Evolutionary conservation across 1,284 basidiomycete genomes (phyloP), one percentile per base, ranked within the genome.

Genomic region (Leccinum subfulvum): DNA sequence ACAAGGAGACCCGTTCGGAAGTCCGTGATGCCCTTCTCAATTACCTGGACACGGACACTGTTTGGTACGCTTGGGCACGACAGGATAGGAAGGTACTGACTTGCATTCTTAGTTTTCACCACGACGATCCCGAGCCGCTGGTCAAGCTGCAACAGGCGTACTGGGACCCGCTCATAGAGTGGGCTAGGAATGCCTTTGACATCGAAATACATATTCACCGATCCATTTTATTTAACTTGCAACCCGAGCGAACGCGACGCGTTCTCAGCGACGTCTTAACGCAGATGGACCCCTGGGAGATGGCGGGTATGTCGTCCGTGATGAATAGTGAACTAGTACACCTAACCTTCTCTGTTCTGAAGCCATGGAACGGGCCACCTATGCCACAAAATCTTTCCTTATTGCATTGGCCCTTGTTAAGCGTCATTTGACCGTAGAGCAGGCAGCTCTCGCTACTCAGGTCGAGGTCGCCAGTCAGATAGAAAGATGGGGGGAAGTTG

Each of bases 401-500:
- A 91, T 98, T 65, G 91, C 85, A 0, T 79, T 99, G 21, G 96
- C 92, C 2, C 82, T 99, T 14, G 85, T 97, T 28, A 86, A 87
- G 69, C 87, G 87, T 39, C 84, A 83, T 60, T 75, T 97, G 51
- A 87, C 84, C 3, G 92, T 90, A 0, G 92, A 99, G 68, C 82
- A 95, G 72, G 97, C 97, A 2, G 86, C 94, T 1, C 77, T 88
- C 59, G 94, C 92, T 0, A 86, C 94, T 4, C 91, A 94, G 64
- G 97, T 97, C 8, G 97, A 99, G 77, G 96, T 99, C 0, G 84
- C 89, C 63, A 95, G 92, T 72, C 97, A 99, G 78, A 98, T 98
- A 65, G 87, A 97, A 76, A 83, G 88, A 58, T 99, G 97, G 97
- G 97, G 97, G 26, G 95, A 97, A 77, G 97, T 99, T 0, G 97